Evolutionary conservation across 1,284 basidiomycete species (phyloP).

Genomic region (Vanrija sp.): DNA sequence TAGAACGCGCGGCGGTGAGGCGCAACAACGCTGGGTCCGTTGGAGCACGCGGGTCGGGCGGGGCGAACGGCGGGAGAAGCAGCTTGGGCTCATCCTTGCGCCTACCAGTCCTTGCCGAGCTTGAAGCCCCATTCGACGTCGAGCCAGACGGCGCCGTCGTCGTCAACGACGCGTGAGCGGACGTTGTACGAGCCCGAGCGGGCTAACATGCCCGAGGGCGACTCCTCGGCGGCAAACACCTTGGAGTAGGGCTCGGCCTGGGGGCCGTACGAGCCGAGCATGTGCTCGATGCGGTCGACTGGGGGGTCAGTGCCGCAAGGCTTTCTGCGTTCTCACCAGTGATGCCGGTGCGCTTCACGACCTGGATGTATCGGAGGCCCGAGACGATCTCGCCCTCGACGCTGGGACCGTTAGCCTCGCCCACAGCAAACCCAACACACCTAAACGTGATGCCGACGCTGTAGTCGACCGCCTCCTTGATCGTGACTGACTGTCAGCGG

Average conservation of each 20-base stretch:
- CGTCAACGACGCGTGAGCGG: constrained; percentile 54
- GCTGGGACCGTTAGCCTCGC: neutral
- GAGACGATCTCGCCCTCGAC: constrained; percentile 54
- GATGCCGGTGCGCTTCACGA: constrained; percentile 52
- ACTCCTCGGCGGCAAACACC: constrained; percentile 50
- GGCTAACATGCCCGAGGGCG: constrained; percentile 56
- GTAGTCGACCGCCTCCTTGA: constrained; percentile 58
- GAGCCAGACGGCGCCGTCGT: constrained; percentile 50
- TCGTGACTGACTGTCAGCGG: constrained; percentile 38
- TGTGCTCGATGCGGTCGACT: constrained; percentile 47
- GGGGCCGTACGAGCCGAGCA: constrained; percentile 56
- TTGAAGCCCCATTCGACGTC: constrained; percentile 51
- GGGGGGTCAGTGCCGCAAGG: constrained; percentile 2
- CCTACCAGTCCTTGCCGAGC: constrained; percentile 48
- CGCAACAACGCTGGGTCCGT: no score
- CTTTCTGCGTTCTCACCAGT: constrained; percentile 31
- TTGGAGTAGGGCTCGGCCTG: constrained; percentile 49
- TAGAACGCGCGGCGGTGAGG: no score
- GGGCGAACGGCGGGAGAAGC: no score
- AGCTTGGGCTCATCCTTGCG: no score
- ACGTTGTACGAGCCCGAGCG: constrained; percentile 54
- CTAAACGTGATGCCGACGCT: constrained; percentile 53
- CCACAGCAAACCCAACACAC: constrained; percentile 16
- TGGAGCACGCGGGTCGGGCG: no score
- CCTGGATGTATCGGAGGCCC: constrained; percentile 55